Conservation (phyloP, 2,329 filamentous ascomycete species). For the Botryotinia narcissicola region DNA sequence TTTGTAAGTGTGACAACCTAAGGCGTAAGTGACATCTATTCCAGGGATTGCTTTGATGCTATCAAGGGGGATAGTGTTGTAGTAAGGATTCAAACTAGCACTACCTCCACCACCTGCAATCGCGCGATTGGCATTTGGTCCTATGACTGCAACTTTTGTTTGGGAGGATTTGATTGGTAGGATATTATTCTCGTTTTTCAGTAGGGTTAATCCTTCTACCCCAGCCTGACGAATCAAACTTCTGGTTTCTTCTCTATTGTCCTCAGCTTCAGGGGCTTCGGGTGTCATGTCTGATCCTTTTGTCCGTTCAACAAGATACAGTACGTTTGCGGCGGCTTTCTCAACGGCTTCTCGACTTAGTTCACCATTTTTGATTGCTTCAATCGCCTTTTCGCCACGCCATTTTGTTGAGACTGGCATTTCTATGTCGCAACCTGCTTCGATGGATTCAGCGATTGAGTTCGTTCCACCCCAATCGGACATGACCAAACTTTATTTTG, state of each 20-base stretch:
- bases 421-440: conserved; percentile 56
- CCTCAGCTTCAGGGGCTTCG: conserved; percentile 56
- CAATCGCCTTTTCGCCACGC: conserved; percentile 56
- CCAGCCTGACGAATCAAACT: conserved; percentile 60
- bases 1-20: conserved; percentile 62
- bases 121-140: conserved; percentile 64
- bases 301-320: conserved; percentile 59
- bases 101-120: conserved; percentile 68
- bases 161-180: conserved; percentile 56
- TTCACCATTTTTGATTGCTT: conserved; percentile 49
- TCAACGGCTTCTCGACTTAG: conserved; percentile 52
- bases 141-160: conserved; percentile 62
- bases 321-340: conserved; percentile 56
- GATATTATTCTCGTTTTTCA: conserved; percentile 61
- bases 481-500: conserved; percentile 48
- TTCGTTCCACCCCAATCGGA: conserved; percentile 60
- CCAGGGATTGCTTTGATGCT: conserved; percentile 56
- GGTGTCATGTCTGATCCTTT: conserved; percentile 57
- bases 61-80: conserved; percentile 62
- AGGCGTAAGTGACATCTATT: conserved; percentile 57
- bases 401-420: conserved; percentile 57
- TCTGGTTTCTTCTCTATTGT: conserved; percentile 57
- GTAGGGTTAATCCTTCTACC: conserved; percentile 59
- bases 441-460: conserved; percentile 54
- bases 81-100: conserved; percentile 67